Evolutionary conservation across 1,139 yeast genomes (phyloP), one percentile per base, ranked within the genome.

Genomic region (Suzukiozyma palmioleophila): DNA sequence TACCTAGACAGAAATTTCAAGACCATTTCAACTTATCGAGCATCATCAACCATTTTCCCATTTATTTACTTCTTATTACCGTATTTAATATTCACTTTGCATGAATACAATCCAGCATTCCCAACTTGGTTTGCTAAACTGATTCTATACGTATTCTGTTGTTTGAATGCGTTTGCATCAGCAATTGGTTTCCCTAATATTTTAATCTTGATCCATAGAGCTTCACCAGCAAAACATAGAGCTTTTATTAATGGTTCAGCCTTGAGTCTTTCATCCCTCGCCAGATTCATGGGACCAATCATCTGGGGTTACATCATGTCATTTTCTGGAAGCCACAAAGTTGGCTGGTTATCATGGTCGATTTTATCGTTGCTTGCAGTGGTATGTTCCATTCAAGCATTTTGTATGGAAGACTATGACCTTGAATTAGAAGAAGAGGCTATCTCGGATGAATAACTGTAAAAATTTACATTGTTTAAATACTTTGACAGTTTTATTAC

Each of bases 241-340:
- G 78, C 79, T 0, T 66, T 73, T 43, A 64, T 76, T 30, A 76
- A 76, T 52, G 77, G 79, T 12, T 57, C 70, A 10, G 65, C 77
- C 2, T 59, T 75, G 49, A 69, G 77, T 42, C 64, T 75, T 35
- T 63, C 74, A 15, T 72, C 85, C 1, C 58, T 74, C 31, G 81
- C 84, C 0, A 57, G 86, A 44, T 79, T 76, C 40, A 34, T 75
- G 1, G 85, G 81, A 3, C 87, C 87, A 0, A 55, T 79, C 13
- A 31, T 66, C 2, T 79, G 83, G 81, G 86, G 86, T 9, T 60
- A 58, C 38, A 49, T 80, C 32, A 77, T 79, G 73, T 64, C 81
- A 2, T 61, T 61, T 46, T 69, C 73, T 21, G 74, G 75, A 45
- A 53, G 52, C 10, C 47, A 56, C 25, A 62, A 66, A 8, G 53